Evolutionary conservation across 2,329 filamentous ascomycete genomes (phyloP).

Genomic region (Epichloe elymi): DNA sequence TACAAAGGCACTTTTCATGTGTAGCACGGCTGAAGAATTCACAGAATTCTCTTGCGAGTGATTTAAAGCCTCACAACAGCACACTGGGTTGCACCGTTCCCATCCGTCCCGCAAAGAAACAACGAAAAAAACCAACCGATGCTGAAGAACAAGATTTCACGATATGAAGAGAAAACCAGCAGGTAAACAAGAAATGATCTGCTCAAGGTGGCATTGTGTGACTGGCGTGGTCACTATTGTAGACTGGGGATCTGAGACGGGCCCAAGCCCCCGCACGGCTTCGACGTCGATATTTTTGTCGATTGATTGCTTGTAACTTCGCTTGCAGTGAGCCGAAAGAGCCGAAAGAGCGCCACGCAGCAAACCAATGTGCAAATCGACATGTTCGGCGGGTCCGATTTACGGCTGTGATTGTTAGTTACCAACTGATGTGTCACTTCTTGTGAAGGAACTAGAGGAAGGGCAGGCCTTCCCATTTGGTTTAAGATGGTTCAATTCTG

Average conservation of each 20-base stretch:
- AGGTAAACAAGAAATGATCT: not conserved
- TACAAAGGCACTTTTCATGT: too few relatives aligned
- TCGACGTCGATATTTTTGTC: conserved; percentile 2
- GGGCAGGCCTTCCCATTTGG: not conserved
- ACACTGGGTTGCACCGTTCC: too few relatives aligned
- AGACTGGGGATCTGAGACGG: not conserved
- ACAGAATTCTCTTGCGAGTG: too few relatives aligned
- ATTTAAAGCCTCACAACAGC: too few relatives aligned
- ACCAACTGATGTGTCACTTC: not conserved
- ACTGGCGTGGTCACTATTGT: not conserved
- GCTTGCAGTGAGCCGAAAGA: conserved; percentile 1
- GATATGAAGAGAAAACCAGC: not conserved
- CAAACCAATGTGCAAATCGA: not conserved
- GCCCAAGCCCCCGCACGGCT: not conserved
- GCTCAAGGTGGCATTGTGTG: not conserved
- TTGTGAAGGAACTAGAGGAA: not conserved
- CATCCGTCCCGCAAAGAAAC: too few relatives aligned
- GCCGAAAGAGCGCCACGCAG: not conserved
- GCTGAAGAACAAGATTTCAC: not conserved
- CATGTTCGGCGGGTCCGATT: not conserved
- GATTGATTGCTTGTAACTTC: not conserved
- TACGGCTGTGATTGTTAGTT: not conserved
- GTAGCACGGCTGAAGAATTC: too few relatives aligned
- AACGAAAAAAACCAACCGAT: too few relatives aligned
- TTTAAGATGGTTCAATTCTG: too few relatives aligned